These are phyloP conservation scores for Blastobotrys chiropterorum DNA, from an alignment of 805 yeast genomes.

Conservation along the genomic window DNA sequence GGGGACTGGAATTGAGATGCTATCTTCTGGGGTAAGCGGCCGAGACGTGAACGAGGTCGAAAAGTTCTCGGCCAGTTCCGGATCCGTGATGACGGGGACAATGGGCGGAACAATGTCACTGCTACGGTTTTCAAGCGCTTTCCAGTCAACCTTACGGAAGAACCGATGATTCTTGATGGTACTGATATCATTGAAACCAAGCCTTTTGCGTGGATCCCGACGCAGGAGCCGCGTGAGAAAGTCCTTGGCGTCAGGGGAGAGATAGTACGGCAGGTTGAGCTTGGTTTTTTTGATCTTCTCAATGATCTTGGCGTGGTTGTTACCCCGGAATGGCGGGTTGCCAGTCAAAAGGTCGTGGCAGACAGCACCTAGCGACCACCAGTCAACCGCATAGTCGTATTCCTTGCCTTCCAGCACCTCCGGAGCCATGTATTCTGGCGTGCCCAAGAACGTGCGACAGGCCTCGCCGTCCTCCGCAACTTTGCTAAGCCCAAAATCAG, in stretches of 20 bases:
- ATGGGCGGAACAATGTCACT: slow-evolving; percentile 61
- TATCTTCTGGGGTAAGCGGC: slow-evolving; percentile 33
- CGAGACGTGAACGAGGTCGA: slow-evolving; percentile 71
- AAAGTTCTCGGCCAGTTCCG: slow-evolving; percentile 78
- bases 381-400: slow-evolving; percentile 76
- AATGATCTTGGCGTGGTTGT: slow-evolving; percentile 65
- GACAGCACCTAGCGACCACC: slow-evolving; percentile 90
- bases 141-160: slow-evolving; percentile 75
- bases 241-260: slow-evolving; percentile 77
- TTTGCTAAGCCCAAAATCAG: slow-evolving; percentile 75
- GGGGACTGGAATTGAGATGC: slow-evolving; percentile 12
- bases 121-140: slow-evolving; percentile 43
- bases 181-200: slow-evolving; percentile 51
- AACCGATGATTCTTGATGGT: slow-evolving; percentile 59
- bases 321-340: slow-evolving; percentile 84
- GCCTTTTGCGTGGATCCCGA: slow-evolving; percentile 62
- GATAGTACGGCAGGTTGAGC: slow-evolving; percentile 63
- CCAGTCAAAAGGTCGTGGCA: slow-evolving; percentile 77
- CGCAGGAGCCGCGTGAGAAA: slow-evolving; percentile 57
- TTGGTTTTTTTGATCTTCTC: slow-evolving; percentile 66
- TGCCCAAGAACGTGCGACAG: slow-evolving; percentile 60
- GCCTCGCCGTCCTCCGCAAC: slow-evolving; percentile 36
- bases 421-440: slow-evolving; percentile 87
- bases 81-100: slow-evolving; percentile 74
- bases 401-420: slow-evolving; percentile 73